Base-by-base conservation (phyloP, 441 rosid species). In the Gossypium gossypioides region DNA sequence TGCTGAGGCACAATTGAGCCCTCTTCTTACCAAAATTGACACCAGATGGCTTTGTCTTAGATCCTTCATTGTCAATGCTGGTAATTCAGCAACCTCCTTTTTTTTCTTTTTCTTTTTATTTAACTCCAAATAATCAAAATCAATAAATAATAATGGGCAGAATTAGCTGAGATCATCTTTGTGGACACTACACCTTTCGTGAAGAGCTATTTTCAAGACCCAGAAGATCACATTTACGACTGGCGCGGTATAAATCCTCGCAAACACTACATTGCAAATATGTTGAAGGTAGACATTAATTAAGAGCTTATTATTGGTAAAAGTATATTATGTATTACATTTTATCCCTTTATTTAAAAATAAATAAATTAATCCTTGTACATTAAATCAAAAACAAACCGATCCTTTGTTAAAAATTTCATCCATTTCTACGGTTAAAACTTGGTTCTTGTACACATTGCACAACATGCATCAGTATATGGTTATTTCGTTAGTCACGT, bases 161-260 rank as follows among this genome's bases (percentile, higher is more conserved):
- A 82, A 79, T 70, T 90, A 40, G 91, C 81, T 0, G 92, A 92
- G 64, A 69, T 88, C 19, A 83, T 92, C 82, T 88, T 90, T 56
- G 87, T 87, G 50, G 96, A 87, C 78, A 92, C 97, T 0, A 86
- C 88, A 4, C 94, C 97, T 0, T 87, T 92, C 13, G 94, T 86
- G 1, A 68, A 85, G 3, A 81, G 76, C 55, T 92, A 92, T 85
- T 88, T 88, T 79, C 73, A 69, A 0, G 62, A 83, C 18, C 75
- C 72, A 22, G 87, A 81, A 7, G 91, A 84, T 0, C 88, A 87
- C 64, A 77, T 42, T 0, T 92, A 92, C 18, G 96, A 92, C 50
- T 90, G 97, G 94, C 79, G 84, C 0, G 94, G 87, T 7, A 66
- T 92, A 13, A 61, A 81, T 2, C 82, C 91, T 10, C 87, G 88